These are phyloP conservation scores for Alopecurus myosuroides DNA, from an alignment of 176 grass and related monocot genomes.

Conservation along the genomic window DNA sequence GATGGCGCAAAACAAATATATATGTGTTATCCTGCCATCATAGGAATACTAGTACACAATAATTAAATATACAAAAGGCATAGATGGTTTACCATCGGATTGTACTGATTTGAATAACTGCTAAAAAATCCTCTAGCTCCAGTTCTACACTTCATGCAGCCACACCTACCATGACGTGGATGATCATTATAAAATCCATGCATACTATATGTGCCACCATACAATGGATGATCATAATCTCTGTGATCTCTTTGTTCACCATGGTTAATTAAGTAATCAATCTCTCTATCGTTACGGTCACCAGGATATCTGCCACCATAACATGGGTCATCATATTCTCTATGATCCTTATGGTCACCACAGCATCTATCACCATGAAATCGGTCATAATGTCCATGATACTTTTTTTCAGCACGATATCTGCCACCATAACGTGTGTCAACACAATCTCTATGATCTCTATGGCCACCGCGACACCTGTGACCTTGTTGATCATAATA, in stretches of 20 bases:
- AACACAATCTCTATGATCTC: neutral
- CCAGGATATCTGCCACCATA: neutral
- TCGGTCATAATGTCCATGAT: neutral
- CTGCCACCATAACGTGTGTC: neutral
- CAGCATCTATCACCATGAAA: neutral
- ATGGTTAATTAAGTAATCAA: neutral
- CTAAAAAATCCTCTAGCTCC: neutral
- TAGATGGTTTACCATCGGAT: slow-evolving; percentile 12
- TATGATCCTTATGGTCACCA: neutral
- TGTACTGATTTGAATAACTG: neutral
- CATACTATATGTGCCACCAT: neutral
- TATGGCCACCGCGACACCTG: neutral
- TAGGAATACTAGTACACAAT: neutral
- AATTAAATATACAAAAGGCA: neutral
- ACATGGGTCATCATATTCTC: neutral
- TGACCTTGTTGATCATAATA: no score
- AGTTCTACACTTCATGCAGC: neutral
- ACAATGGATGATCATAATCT: neutral
- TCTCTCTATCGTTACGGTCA: neutral
- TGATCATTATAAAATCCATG: neutral
- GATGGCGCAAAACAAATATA: neutral
- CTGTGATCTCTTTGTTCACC: neutral
- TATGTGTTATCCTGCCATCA: neutral
- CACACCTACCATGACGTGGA: neutral
- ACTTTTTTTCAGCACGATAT: neutral